Conservation (phyloP, 179 eudicot genomes). For the Corrigiola litoralis region DNA sequence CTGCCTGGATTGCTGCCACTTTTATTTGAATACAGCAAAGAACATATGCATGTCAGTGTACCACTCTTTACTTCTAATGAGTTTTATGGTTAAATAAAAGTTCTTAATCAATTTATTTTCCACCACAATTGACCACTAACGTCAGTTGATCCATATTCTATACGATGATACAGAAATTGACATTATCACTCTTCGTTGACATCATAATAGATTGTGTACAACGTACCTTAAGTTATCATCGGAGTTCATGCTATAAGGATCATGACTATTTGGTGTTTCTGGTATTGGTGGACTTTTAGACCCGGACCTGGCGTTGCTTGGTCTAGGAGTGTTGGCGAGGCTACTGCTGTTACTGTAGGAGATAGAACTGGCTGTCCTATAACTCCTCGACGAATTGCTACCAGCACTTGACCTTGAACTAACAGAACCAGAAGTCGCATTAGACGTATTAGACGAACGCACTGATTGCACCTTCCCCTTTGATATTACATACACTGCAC, state of each 20-base stretch:
- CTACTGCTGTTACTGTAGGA: background rate
- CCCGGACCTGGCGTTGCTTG: background rate
- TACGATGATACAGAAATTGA: too few species aligned
- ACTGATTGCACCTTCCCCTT: slow-evolving; percentile 42
- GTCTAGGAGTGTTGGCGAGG: background rate
- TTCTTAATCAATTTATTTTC: background rate
- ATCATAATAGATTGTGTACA: too few species aligned
- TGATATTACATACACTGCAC: slow-evolving; percentile 52
- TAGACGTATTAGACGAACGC: slow-evolving; percentile 33
- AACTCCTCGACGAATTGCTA: background rate
- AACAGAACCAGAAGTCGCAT: background rate
- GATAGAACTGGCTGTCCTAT: slow-evolving; percentile 3
- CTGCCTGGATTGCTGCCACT: background rate
- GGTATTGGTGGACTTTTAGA: background rate
- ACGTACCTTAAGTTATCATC: background rate
- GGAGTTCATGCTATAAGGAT: background rate
- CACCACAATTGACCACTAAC: too few species aligned
- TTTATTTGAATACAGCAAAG: too few species aligned
- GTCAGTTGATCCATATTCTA: too few species aligned
- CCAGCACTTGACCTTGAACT: background rate
- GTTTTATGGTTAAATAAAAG: background rate
- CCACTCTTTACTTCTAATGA: background rate
- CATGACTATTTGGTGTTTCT: background rate
- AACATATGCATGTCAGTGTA: too few species aligned
- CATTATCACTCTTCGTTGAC: too few species aligned